Conservation (phyloP, 1,284 basidiomycete genomes). For the Cystobasidium slooffiae region DNA sequence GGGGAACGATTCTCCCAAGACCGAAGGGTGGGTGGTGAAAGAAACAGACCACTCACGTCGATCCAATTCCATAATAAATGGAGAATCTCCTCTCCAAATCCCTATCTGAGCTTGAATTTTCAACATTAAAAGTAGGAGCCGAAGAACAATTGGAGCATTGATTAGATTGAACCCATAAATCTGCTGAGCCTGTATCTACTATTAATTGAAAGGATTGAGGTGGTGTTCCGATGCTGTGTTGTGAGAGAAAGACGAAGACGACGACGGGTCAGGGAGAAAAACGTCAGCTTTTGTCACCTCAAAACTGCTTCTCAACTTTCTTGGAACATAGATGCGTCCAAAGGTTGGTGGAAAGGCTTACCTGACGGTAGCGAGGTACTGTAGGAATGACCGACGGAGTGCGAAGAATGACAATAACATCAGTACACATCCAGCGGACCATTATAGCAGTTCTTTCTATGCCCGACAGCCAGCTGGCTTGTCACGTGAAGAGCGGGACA, state of each 20-base stretch:
- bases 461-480: not conserved
- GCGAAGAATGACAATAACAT: not conserved
- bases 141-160: slow-evolving; percentile 59
- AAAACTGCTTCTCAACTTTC: too few relatives aligned
- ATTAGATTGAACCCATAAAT: slow-evolving; percentile 71
- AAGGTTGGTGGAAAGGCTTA: too few relatives aligned
- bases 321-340: too few relatives aligned
- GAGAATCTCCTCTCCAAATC: slow-evolving; percentile 50
- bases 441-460: too few relatives aligned
- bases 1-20: too few relatives aligned
- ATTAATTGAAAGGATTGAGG: slow-evolving; percentile 58
- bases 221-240: slow-evolving; percentile 60
- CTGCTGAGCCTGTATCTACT: slow-evolving; percentile 73
- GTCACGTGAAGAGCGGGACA: not conserved
- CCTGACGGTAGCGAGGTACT: slow-evolving; percentile 11
- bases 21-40: not conserved
- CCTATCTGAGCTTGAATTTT: slow-evolving; percentile 45
- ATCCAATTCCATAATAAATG: slow-evolving; percentile 55
- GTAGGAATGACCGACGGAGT: not conserved
- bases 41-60: slow-evolving; percentile 47
- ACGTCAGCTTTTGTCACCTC: too few relatives aligned
- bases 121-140: slow-evolving; percentile 47
- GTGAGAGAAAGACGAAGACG: too few relatives aligned
- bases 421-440: not conserved
- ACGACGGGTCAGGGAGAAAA: too few relatives aligned